Evolutionary conservation across 495 filamentous ascomycete genomes (phyloP).

Genomic region (Bryoglossum gracile): DNA sequence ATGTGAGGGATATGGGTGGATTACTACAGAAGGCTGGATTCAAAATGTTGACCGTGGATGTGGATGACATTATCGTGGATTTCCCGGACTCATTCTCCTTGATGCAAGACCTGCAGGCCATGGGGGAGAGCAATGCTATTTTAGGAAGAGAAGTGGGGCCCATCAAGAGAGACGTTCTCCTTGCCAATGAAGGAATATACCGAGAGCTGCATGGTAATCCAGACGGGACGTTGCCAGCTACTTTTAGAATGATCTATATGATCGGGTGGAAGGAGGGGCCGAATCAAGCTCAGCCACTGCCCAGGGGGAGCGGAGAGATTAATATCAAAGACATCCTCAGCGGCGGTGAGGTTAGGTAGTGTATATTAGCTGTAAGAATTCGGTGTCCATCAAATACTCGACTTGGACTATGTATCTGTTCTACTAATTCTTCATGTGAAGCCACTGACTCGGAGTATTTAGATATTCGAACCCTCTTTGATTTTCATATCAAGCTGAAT

Average conservation of each 20-base stretch:
- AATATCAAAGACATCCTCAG: conserved; percentile 79
- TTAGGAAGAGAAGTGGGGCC: conserved; percentile 68
- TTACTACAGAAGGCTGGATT: conserved; percentile 83
- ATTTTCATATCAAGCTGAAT: no score
- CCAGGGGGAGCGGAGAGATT: conserved; percentile 73
- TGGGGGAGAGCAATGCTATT: conserved; percentile 89
- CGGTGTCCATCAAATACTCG: no score
- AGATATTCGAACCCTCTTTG: no score
- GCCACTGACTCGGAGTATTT: no score
- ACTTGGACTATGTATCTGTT: no score
- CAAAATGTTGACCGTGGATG: conserved; percentile 92
- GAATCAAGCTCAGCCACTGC: conserved; percentile 68
- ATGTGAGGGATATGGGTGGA: conserved; percentile 86
- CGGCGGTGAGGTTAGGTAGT: conserved; percentile 39
- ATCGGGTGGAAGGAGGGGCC: conserved; percentile 94
- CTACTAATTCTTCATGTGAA: no score
- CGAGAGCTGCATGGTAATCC: conserved; percentile 69
- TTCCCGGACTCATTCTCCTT: conserved; percentile 89
- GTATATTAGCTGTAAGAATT: background rate
- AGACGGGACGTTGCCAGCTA: conserved; percentile 63
- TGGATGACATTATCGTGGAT: conserved; percentile 94
- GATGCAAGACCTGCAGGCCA: conserved; percentile 88
- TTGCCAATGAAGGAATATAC: conserved; percentile 89
- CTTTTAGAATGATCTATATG: conserved; percentile 92
- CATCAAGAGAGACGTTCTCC: conserved; percentile 72